These are phyloP conservation scores for Cystoisospora suis DNA, from an alignment of 169 alveolate genomes.

Conservation along the genomic window DNA sequence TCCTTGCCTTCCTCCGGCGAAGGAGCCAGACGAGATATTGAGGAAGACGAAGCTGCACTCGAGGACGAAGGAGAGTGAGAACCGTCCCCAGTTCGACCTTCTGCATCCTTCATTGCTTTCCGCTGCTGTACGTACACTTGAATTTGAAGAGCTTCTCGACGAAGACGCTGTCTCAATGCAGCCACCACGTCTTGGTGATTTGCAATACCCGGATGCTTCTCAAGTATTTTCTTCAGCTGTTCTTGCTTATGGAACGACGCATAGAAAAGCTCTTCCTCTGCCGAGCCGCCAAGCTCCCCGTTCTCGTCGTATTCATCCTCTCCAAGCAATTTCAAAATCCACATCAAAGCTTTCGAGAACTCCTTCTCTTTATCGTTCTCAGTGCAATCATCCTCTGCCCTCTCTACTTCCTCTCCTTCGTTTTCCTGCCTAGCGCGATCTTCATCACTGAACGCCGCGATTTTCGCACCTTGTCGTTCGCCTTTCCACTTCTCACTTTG, in stretches of 20 bases:
- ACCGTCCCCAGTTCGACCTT: background rate
- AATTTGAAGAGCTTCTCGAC: conserved; percentile 52
- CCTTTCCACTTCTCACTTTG: too few species aligned
- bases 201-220: conserved; percentile 32
- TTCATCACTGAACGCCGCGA: too few species aligned
- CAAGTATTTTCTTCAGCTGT: background rate
- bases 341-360: too few species aligned
- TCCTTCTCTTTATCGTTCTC: too few species aligned
- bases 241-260: background rate
- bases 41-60: conserved; percentile 27
- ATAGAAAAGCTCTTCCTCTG: too few species aligned
- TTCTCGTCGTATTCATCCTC: background rate
- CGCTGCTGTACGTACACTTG: conserved; percentile 64
- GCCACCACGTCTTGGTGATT: conserved; percentile 49
- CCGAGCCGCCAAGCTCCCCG: background rate
- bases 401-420: too few species aligned
- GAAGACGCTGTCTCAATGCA: conserved; percentile 39
- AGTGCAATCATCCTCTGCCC: too few species aligned
- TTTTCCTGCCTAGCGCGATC: too few species aligned
- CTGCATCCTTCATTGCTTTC: background rate
- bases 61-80: background rate
- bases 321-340: too few species aligned
- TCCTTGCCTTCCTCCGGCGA: conserved; percentile 1
- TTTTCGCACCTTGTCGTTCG: too few species aligned
- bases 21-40: conserved; percentile 9